Evolutionary conservation across 192 early-diverging fungal genomes (phyloP).

Genomic region (Backusella mclennaniae): DNA sequence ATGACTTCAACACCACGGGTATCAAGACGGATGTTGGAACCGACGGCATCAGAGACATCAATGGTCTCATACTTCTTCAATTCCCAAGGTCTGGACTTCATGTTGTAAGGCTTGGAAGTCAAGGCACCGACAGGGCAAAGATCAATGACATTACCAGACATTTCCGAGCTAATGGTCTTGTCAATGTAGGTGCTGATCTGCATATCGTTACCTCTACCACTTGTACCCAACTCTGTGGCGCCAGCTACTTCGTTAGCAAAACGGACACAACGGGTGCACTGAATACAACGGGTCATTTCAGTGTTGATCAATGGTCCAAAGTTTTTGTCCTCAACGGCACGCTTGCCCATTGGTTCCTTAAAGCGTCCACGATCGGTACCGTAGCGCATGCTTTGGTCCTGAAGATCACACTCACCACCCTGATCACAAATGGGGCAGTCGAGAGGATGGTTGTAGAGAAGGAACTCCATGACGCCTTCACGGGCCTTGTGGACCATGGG

Average conservation of each 20-base stretch:
- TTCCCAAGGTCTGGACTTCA: constrained; percentile 95
- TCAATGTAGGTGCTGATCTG: constrained; percentile 97
- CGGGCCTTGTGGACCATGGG: constrained; percentile 96
- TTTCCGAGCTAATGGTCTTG: constrained; percentile 84
- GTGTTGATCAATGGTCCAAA: constrained; percentile 96
- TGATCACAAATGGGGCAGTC: constrained; percentile 99
- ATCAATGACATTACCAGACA: constrained; percentile 98
- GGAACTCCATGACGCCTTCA: constrained; percentile 90
- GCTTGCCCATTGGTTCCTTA: constrained; percentile 80
- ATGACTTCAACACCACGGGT: constrained; percentile 95
- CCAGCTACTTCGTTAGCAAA: constrained; percentile 99
- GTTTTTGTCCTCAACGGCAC: constrained; percentile 97
- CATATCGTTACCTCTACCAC: constrained; percentile 96
- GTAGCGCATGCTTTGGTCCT: constrained; percentile 97
- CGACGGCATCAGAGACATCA: constrained; percentile 93
- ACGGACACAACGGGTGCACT: constrained; percentile 98
- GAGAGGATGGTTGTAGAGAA: constrained; percentile 96
- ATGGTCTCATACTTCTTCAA: constrained; percentile 93
- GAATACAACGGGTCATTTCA: constrained; percentile 98
- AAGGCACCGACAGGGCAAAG: constrained; percentile 98
- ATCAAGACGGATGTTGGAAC: constrained; percentile 95
- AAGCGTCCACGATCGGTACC: constrained; percentile 93
- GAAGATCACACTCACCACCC: constrained; percentile 98
- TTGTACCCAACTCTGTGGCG: constrained; percentile 90
- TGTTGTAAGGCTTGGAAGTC: constrained; percentile 95